Base-by-base conservation (phyloP, 2,329 filamentous ascomycete species). In the Magnaporthales sp. region DNA sequence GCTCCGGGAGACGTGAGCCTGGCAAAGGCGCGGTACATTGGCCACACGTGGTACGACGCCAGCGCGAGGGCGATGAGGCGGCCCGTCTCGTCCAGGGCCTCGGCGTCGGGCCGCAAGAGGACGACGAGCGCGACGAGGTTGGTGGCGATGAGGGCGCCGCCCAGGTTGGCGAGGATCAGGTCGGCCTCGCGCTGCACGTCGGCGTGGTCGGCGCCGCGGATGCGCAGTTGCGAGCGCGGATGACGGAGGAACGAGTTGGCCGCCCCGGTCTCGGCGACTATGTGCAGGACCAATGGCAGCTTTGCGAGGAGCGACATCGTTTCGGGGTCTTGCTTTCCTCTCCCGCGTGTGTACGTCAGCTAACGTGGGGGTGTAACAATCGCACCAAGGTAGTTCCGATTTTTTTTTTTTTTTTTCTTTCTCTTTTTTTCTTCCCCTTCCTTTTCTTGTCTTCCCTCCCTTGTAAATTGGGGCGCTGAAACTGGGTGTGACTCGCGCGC, bases 31-130 rank as follows among this genome's bases (percentile, higher is more conserved):
- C 83, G 75, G 63, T 78, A 74, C 31, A 76, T 78, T 2, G 83
- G 83, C 75, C 80, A 84, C 1, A 79, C 56, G 67, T 85, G 83
- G 73, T 83, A 85, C 26, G 78, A 77, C 0, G 78, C 81, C 67
- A 85, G 73, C 0, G 80, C 77, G 0, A 76, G 69, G 0, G 79
- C 77, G 1, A 80, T 69, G 24, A 77, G 68, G 8, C 76, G 74
- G 4, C 72, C 72, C 0, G 75, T 73, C 4, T 73, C 66, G 68
- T 78, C 74, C 61, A 77, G 72, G 1, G 67, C 71, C 0, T 78
- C 77, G 72, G 0, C 74, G 70, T 2, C 75, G 73, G 22, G 54
- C 13, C n/a, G 22, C 54, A 58, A 11, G 4, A 71, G 63, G 10
- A 77, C 68, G 56, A 82, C 73, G 3, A 81, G 69, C 61, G 79